Conservation (phyloP, 805 yeast genomes). For the Zygoascus ofunaensis region DNA sequence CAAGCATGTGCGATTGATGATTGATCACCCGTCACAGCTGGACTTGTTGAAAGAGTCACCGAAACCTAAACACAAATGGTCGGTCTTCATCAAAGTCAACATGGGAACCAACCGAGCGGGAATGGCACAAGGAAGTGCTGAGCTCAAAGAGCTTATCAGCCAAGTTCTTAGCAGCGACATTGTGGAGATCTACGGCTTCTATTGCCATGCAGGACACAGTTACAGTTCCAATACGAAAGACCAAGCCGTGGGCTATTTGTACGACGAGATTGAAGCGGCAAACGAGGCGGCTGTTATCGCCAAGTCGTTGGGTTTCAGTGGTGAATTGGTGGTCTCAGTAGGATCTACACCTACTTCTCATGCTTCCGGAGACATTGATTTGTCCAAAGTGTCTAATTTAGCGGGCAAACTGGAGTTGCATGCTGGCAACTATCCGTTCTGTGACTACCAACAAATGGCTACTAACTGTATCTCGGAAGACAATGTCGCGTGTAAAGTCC, state of each 20-base stretch:
- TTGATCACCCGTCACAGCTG: constrained; percentile 53
- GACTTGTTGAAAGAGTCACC: constrained; percentile 36
- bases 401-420: constrained; percentile 50
- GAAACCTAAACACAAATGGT: constrained; percentile 39
- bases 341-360: constrained; percentile 82
- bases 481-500: constrained; percentile 42
- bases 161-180: constrained; percentile 22
- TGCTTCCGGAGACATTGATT: constrained; percentile 31
- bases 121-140: constrained; percentile 27
- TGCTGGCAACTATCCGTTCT: constrained; percentile 71
- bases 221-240: constrained; percentile 40
- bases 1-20: constrained; percentile 41
- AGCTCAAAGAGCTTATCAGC: constrained; percentile 32
- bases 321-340: constrained; percentile 46
- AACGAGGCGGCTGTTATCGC: constrained; percentile 41
- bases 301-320: constrained; percentile 26
- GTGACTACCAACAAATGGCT: constrained; percentile 70
- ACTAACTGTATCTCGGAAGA: constrained; percentile 46
- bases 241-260: constrained; percentile 40
- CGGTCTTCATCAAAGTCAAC: constrained; percentile 57
- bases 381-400: constrained; percentile 6
- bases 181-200: constrained; percentile 53
- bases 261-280: constrained; percentile 51
- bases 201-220: constrained; percentile 75
- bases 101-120: constrained; percentile 73